Base-by-base conservation (phyloP, 139 green algal species). In the Chlamydomonas sphaeroides region DNA sequence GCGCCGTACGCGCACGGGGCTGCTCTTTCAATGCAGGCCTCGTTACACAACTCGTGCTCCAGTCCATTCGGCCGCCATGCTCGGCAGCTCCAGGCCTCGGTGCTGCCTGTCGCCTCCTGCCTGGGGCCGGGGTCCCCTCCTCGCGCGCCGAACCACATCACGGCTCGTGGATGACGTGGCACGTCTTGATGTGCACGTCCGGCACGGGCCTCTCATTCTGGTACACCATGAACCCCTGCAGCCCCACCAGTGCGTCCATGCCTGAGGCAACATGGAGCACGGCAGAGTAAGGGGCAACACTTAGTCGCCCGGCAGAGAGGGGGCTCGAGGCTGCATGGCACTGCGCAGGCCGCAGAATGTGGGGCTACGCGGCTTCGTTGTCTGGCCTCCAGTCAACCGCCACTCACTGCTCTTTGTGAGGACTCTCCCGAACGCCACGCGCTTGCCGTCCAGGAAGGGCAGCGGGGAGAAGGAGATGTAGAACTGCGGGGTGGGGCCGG, bases 381-480 rank as follows among this genome's bases (percentile, higher is more conserved):
- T 51, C 45, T 14, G 14, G 45, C 45, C 45, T 14, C 45, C 10
- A 21, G 45, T 51, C 45, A 51, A 14, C 45, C 14, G 45, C 45
- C 45, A 21, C 68, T 18, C 79, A 78, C 84, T 48, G 3, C 78
- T 48, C 32, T 39, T 57, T 17, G 77, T 83, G 33, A 81, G 33
- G 20, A 86, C 78, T 63, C 66, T 81, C 11, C 87, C 87, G 83
- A 91, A 91, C 30, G 80, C 83, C 32, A 91, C 87, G 1, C 83
- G 83, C 75, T 91, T 88, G 59, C 87, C 87, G 71, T 91, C 87
- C 83, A 91, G 67, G 83, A 83, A 91, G 41, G 65, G 63, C 66
- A 91, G 51, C 11, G 87, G 73, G 26, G 68, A 71, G 30, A 88
- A 53, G 6, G 79, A 78, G 68, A 91, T 85, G 78, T 91, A 91